phyloP scores from a whole-genome alignment of 1,284 basidiomycete genomes.

The Cutaneotrichosporon sp. region DNA sequence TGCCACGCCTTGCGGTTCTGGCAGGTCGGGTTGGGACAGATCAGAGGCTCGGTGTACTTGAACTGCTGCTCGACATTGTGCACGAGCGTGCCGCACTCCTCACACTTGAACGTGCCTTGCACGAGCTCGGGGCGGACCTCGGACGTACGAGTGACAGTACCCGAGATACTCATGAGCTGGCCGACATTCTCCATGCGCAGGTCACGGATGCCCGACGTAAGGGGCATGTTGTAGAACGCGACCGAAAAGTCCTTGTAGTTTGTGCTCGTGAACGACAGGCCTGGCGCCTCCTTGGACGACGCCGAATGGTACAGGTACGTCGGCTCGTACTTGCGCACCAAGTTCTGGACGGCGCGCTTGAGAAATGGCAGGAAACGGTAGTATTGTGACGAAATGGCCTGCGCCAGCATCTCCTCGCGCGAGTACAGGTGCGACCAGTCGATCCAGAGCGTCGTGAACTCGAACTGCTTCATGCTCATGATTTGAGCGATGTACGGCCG shows the following conservation, averaged over 20 bases:
- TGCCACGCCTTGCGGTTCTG: conserved; percentile 88
- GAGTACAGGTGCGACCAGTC: conserved; percentile 88
- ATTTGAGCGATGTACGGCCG: conserved; percentile 85
- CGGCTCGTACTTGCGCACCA: conserved; percentile 81
- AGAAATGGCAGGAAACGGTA: conserved; percentile 95
- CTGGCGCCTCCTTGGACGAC: conserved; percentile 45
- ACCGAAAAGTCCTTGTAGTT: conserved; percentile 88
- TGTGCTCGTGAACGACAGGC: conserved; percentile 43
- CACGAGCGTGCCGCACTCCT: conserved; percentile 78
- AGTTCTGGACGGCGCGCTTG: conserved; percentile 78
- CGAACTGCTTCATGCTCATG: conserved; percentile 84
- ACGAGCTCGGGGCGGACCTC: conserved; percentile 95
- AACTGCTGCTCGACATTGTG: conserved; percentile 98
- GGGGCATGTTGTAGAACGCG: conserved; percentile 91
- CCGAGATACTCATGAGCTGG: conserved; percentile 85
- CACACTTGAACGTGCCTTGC: conserved; percentile 88
- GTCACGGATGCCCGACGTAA: conserved; percentile 93
- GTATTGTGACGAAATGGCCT: conserved; percentile 89
- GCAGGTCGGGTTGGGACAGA: conserved; percentile 91
- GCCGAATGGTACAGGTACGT: conserved; percentile 87
- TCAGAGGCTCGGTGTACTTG: conserved; percentile 96
- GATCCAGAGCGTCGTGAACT: conserved; percentile 91
- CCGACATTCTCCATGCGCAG: conserved; percentile 89
- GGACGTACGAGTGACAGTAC: conserved; percentile 94
- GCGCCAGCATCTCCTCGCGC: conserved; percentile 79